Conservation (phyloP, 108 stramenopile genomes). For the Schizochytrium sp. region DNA sequence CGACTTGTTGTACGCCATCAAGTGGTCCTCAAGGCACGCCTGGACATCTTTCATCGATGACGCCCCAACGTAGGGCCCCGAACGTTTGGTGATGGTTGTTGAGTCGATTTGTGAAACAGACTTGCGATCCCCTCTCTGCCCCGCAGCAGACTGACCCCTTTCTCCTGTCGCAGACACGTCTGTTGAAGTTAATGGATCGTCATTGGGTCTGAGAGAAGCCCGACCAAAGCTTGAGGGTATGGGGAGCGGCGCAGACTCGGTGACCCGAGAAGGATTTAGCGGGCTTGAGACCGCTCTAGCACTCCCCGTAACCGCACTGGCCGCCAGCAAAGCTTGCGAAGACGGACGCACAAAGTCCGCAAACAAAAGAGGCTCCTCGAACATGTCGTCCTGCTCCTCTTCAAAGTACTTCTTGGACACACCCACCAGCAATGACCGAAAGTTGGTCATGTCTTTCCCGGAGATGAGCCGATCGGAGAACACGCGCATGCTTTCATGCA, state of each 20-base stretch:
- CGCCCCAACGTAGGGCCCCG: neutral
- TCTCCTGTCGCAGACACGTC: no score
- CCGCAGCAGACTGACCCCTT: no score
- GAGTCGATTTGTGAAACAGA: neutral
- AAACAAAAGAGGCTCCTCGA: slow-evolving; percentile 3
- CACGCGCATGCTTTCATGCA: slow-evolving; percentile 36
- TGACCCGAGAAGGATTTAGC: no score
- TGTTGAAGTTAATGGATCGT: no score
- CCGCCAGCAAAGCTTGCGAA: neutral
- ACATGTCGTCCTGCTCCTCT: slow-evolving; percentile 22
- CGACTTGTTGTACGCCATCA: slow-evolving; percentile 28
- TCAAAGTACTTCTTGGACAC: slow-evolving; percentile 34
- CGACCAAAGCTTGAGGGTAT: no score
- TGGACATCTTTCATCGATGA: neutral
- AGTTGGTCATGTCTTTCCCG: slow-evolving; percentile 18
- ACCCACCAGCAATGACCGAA: slow-evolving; percentile 22
- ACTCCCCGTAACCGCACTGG: neutral
- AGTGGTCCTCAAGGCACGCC: neutral
- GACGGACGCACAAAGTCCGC: slow-evolving; percentile 13
- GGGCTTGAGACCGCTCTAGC: neutral
- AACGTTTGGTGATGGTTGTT: neutral
- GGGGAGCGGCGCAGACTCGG: no score
- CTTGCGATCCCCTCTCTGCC: neutral
- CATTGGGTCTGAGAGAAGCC: no score
- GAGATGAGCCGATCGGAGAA: slow-evolving; percentile 31